A percentile compares a stretch with the other conserved stretches of the same genome.
These are phyloP conservation scores for Allium sativum DNA, from an alignment of 106 monocot genomes.

Conservation along the genomic window DNA sequence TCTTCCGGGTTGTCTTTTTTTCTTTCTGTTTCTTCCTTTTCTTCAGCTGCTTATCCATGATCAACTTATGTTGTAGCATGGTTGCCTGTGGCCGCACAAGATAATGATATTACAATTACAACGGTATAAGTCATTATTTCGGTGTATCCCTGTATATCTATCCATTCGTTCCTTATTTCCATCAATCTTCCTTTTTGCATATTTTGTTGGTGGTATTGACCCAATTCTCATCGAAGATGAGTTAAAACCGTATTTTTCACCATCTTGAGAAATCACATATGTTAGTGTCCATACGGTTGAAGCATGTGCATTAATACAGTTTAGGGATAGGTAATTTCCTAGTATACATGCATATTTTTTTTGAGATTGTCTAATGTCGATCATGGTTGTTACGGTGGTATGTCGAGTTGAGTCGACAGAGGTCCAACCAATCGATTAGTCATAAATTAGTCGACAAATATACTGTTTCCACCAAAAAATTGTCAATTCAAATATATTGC, in stretches of 20 bases:
- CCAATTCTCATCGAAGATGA: slow-evolving; percentile 89
- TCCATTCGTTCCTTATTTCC: background rate
- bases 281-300: slow-evolving; percentile 73
- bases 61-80: slow-evolving; percentile 43
- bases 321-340: slow-evolving; percentile 40
- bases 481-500: no score
- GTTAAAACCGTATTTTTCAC: slow-evolving; percentile 66
- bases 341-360: background rate
- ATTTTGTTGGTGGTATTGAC: slow-evolving; percentile 90
- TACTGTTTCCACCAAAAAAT: no score
- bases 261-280: slow-evolving; percentile 79
- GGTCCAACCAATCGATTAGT: no score
- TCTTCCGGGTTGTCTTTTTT: no score
- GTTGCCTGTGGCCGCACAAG: slow-evolving; percentile 61
- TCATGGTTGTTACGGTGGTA: no score
- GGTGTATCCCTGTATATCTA: background rate
- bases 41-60: slow-evolving; percentile 52
- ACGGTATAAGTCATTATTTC: slow-evolving; percentile 41
- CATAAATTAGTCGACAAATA: no score
- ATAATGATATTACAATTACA: slow-evolving; percentile 79
- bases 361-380: background rate
- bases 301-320: slow-evolving; percentile 97
- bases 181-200: slow-evolving; percentile 28
- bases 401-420: no score
- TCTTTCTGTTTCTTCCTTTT: background rate